Evolutionary conservation across 2,329 filamentous ascomycete genomes (phyloP).

Genomic region (Trichoderma gracile): DNA sequence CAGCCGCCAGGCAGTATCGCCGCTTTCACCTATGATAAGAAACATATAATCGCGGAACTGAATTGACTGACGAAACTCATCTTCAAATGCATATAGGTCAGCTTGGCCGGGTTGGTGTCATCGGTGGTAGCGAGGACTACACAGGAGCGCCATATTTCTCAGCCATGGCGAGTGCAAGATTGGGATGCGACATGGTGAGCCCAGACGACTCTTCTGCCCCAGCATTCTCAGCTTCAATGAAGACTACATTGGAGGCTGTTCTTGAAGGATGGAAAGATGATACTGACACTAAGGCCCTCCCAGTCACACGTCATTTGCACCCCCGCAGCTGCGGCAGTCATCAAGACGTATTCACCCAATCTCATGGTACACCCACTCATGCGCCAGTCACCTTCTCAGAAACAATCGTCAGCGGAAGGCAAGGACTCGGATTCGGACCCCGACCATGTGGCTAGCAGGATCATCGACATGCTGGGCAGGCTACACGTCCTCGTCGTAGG

Average conservation of each 20-base stretch:
- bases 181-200: constrained; percentile 83
- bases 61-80: constrained; percentile 17
- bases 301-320: constrained; percentile 96
- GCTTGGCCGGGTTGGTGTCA: constrained; percentile 86
- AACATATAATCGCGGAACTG: neutral
- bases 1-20: neutral
- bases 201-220: too few relatives aligned
- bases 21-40: too few relatives aligned
- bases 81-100: constrained; percentile 61
- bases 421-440: constrained; percentile 53
- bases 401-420: constrained; percentile 46
- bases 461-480: constrained; percentile 79
- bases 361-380: constrained; percentile 98
- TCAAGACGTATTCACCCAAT: constrained; percentile 97
- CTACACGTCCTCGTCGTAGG: constrained; percentile 92
- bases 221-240: too few relatives aligned
- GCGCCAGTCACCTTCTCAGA: constrained; percentile 61
- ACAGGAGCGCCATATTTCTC: constrained; percentile 98
- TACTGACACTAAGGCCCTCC: neutral
- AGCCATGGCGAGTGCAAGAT: constrained; percentile 87
- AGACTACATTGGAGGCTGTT: too few relatives aligned
- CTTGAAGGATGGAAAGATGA: neutral
- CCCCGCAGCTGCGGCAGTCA: constrained; percentile 78
- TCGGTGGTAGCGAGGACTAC: constrained; percentile 94
- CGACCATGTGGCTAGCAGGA: constrained; percentile 61